phyloP scores from a whole-genome alignment of 2,329 filamentous ascomycete species.

The Verticillium isaacii region DNA sequence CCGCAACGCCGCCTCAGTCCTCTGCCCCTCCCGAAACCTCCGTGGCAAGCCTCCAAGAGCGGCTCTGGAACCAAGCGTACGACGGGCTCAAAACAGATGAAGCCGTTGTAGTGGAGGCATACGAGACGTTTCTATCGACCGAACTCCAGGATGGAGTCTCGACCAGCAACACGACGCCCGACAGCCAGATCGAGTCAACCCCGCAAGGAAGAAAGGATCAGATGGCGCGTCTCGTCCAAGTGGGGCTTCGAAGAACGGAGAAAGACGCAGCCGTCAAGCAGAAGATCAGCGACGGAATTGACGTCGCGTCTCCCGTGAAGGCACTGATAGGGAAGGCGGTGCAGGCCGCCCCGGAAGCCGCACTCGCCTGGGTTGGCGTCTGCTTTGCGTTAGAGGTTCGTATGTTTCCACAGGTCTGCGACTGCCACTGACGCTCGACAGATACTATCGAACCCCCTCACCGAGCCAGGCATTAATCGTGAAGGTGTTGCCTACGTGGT shows the following conservation, averaged over 20 bases:
- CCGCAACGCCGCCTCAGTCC: no score
- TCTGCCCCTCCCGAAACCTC: not conserved
- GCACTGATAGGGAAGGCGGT: conserved; percentile 20
- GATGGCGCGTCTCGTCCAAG: conserved; percentile 23
- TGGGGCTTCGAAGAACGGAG: conserved; percentile 20
- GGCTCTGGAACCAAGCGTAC: conserved; percentile 17
- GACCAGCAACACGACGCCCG: not conserved
- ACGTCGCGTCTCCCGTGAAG: conserved; percentile 17
- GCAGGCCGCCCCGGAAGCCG: conserved; percentile 23
- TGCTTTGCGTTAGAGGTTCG: not conserved
- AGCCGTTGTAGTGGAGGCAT: conserved; percentile 11
- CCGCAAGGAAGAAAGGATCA: conserved; percentile 12
- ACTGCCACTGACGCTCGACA: conserved; percentile 5
- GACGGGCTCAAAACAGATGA: conserved; percentile 12
- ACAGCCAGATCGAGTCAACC: not conserved
- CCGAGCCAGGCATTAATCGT: conserved; percentile 21
- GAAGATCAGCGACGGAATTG: conserved; percentile 16
- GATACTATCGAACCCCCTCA: conserved; percentile 24
- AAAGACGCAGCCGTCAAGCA: conserved; percentile 18
- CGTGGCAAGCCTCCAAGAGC: conserved; percentile 4
- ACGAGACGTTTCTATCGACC: conserved; percentile 15
- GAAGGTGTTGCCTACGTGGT: conserved; percentile 28
- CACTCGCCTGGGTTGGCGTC: conserved; percentile 30
- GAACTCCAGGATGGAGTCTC: conserved; percentile 3
- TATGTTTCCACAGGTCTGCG: not conserved